These are phyloP conservation scores for Pyricularia sp. DNA, from an alignment of 2,329 filamentous ascomycete genomes.

Conservation along the genomic window DNA sequence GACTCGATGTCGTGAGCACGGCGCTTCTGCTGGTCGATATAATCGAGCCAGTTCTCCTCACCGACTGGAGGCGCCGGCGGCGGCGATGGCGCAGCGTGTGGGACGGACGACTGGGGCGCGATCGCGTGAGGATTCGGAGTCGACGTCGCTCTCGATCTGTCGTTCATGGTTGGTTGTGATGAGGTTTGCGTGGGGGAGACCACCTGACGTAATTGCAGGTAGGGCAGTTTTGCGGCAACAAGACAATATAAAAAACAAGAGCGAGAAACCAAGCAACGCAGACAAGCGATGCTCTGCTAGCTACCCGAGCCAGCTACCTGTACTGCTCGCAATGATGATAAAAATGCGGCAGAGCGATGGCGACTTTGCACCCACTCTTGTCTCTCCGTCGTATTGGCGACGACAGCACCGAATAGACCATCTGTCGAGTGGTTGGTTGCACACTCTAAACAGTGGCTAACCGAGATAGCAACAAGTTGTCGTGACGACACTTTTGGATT, in stretches of 20 bases:
- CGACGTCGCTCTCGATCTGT: slow-evolving; percentile 1
- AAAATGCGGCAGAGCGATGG: neutral
- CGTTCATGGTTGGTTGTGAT: slow-evolving; percentile 3
- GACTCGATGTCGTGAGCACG: slow-evolving; percentile 53
- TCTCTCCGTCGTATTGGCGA: slow-evolving; percentile 2
- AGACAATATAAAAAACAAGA: too few species aligned
- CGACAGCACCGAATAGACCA: slow-evolving; percentile 2
- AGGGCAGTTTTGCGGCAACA: neutral
- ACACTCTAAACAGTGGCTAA: neutral
- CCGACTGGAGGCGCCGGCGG: slow-evolving; percentile 43
- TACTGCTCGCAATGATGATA: neutral
- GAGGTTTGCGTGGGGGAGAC: neutral
- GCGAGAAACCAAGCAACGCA: neutral
- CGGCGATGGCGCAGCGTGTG: slow-evolving; percentile 7
- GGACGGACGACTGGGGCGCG: slow-evolving; percentile 3
- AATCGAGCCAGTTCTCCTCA: slow-evolving; percentile 70
- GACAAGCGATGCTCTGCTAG: neutral
- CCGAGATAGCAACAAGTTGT: neutral
- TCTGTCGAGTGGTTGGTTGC: neutral
- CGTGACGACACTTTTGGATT: neutral
- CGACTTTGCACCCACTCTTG: neutral
- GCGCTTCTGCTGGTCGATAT: slow-evolving; percentile 62
- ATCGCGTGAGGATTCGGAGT: slow-evolving; percentile 3
- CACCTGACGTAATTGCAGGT: neutral
- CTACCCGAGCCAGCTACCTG: neutral